These are phyloP conservation scores for Ampelomyces quisqualis DNA, from an alignment of 2,329 filamentous ascomycete species.

Conservation along the genomic window DNA sequence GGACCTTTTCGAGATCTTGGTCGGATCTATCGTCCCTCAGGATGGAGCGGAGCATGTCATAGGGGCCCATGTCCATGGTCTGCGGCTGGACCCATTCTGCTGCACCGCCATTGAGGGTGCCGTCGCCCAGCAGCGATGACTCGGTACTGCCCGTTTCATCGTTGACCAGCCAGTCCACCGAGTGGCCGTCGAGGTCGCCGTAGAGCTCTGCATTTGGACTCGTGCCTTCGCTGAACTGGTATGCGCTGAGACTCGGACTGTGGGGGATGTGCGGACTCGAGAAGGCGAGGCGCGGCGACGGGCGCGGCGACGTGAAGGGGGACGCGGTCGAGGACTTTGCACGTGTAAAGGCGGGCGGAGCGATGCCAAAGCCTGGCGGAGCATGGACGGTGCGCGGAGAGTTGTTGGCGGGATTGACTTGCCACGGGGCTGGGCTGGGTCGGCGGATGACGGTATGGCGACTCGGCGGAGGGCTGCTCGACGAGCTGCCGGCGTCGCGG, in stretches of 20 bases:
- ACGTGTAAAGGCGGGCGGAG: constrained; percentile 73
- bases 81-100: constrained; percentile 72
- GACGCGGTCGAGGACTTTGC: constrained; percentile 74
- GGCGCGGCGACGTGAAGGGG: constrained; percentile 89
- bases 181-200: constrained; percentile 88
- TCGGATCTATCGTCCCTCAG: constrained; percentile 85
- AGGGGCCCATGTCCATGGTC: constrained; percentile 91
- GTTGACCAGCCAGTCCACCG: constrained; percentile 92
- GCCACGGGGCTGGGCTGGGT: constrained; percentile 92
- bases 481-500: constrained; percentile 62
- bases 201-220: constrained; percentile 82
- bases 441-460: constrained; percentile 88
- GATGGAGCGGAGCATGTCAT: constrained; percentile 95
- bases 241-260: constrained; percentile 90
- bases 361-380: constrained; percentile 72
- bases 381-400: constrained; percentile 81
- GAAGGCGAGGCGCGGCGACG: constrained; percentile 86
- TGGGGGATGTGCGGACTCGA: constrained; percentile 89
- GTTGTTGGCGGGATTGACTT: constrained; percentile 72
- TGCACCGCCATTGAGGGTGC: constrained; percentile 73
- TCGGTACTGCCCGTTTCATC: constrained; percentile 82
- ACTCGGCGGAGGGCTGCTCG: constrained; percentile 77
- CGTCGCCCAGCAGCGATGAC: constrained; percentile 69
- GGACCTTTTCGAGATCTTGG: constrained; percentile 89
- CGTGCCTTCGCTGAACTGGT: constrained; percentile 79